Evolutionary conservation across 108 stramenopile species (phyloP), one percentile per base, ranked within the genome.

Genomic region (Discostella pseudostelligera): DNA sequence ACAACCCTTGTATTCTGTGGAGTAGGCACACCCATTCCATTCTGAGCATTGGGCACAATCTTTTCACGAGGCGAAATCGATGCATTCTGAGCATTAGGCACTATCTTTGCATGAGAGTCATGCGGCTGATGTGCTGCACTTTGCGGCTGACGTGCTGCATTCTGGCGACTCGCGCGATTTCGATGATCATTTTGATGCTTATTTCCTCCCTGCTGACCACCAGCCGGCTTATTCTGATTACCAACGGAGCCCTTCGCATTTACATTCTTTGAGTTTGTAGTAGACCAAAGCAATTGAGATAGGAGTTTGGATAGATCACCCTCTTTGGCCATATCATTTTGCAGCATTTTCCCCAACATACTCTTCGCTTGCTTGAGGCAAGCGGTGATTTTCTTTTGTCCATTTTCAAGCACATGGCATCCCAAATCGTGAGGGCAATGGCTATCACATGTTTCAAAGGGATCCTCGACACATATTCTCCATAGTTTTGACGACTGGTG

Each of bases 341-440:
- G 20, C 35, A 55, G 28, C 11, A 55, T 1, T 55, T 1, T 2
- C 14, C 17, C 54, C 32, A 55, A 35, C 13, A 5, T 13, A n/a
- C 17, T 32, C 35, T 55, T 55, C 14, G 32, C 54, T 16, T 35
- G 6, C 12, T 16, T 37, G 8, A 87, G 20, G 16, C 37, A 56
- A 19, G 68, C 42, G 37, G 54, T 56, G 10, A 88, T 82, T 28
- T 74, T 56, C 25, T 43, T 65, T 44, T 68, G 69, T 24, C 82
- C 83, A 25, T 37, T 44, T 32, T 85, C 90, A 17, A 74, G 60
- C 39, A 75, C 62, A 46, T 84, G 86, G 50, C 60, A 76, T 13
- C 85, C 87, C 13, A 94, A 59, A 72, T 94, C 88, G 46, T 94
- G 93, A 0, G 87, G 89, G 51, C 78, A 79, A 49, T 88, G 85